Evolutionary conservation across 2,329 filamentous ascomycete species (phyloP).

Genomic region (Arachnopeziza araneosa): DNA sequence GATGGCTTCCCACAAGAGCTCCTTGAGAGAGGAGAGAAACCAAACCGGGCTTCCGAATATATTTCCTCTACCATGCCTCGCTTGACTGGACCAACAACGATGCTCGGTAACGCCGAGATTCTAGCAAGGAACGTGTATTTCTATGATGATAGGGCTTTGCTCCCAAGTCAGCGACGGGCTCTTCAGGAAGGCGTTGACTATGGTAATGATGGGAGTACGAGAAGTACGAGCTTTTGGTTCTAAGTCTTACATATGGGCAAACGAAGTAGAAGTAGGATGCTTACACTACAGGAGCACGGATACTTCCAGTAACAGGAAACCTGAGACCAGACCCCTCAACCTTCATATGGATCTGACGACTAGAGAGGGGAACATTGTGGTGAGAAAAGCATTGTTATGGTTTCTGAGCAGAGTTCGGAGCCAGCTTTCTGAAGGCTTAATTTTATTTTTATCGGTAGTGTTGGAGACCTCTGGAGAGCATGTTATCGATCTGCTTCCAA

Average conservation of each 20-base stretch:
- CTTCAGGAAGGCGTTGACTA: not conserved
- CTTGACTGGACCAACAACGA: slow-evolving; percentile 5
- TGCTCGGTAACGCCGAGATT: not conserved
- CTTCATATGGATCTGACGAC: not conserved
- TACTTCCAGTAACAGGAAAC: not conserved
- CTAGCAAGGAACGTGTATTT: slow-evolving; percentile 3
- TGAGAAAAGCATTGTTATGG: not conserved
- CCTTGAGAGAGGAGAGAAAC: slow-evolving; percentile 10
- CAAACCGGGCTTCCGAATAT: slow-evolving; percentile 11
- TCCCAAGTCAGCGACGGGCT: slow-evolving; percentile 20
- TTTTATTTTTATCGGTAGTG: slow-evolving; percentile 13
- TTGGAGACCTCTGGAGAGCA: slow-evolving; percentile 8
- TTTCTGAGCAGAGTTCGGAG: not conserved
- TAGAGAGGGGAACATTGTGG: not conserved
- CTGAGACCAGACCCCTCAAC: not conserved
- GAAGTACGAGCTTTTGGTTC: slow-evolving; percentile 23
- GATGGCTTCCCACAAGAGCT: slow-evolving; percentile 19
- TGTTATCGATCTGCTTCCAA: slow-evolving; percentile 21
- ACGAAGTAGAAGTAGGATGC: not conserved
- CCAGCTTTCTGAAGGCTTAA: not conserved
- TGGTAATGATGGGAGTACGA: slow-evolving; percentile 2
- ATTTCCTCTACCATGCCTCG: slow-evolving; percentile 18
- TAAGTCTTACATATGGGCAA: not conserved
- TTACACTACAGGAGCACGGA: not conserved
- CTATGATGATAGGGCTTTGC: slow-evolving; percentile 23